phyloP scores from a whole-genome alignment of 2,329 filamentous ascomycete species.

The Tolypocladium tropicale region DNA sequence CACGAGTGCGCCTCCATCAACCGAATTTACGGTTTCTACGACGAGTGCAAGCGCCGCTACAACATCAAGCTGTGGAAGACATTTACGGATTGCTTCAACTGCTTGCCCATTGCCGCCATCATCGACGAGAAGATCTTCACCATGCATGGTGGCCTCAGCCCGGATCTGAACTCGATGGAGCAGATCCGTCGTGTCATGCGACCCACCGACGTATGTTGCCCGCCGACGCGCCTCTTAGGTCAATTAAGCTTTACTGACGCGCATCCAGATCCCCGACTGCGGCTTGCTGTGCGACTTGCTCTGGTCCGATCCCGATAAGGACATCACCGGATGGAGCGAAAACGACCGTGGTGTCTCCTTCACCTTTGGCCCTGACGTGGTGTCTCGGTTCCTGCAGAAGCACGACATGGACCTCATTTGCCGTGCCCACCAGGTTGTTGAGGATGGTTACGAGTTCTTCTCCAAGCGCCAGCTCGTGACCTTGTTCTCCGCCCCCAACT shows the following conservation, averaged over 20 bases:
- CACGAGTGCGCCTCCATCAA: slow-evolving; percentile 99
- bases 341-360: slow-evolving; percentile 98
- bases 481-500: slow-evolving; percentile 95
- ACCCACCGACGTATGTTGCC: slow-evolving; percentile 83
- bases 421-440: slow-evolving; percentile 95
- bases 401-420: slow-evolving; percentile 99
- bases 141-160: slow-evolving; percentile 96
- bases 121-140: slow-evolving; percentile 99
- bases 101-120: slow-evolving; percentile 93
- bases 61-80: slow-evolving; percentile 99
- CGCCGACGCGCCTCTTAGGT: neutral
- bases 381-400: slow-evolving; percentile 95
- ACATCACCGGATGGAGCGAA: slow-evolving; percentile 98
- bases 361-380: slow-evolving; percentile 95
- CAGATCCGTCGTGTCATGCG: slow-evolving; percentile 98
- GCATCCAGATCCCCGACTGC: slow-evolving; percentile 84
- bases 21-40: slow-evolving; percentile 99
- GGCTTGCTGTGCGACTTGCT: slow-evolving; percentile 94
- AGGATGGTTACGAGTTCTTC: slow-evolving; percentile 99
- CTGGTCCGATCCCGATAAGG: slow-evolving; percentile 98
- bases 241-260: slow-evolving; percentile 4
- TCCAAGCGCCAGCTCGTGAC: slow-evolving; percentile 96
- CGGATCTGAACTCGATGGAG: slow-evolving; percentile 98
- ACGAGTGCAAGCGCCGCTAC: slow-evolving; percentile 97
- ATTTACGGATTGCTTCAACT: slow-evolving; percentile 99